Base-by-base conservation (phyloP, 2,329 filamentous ascomycete species). In the Epichloe coenophiala region DNA sequence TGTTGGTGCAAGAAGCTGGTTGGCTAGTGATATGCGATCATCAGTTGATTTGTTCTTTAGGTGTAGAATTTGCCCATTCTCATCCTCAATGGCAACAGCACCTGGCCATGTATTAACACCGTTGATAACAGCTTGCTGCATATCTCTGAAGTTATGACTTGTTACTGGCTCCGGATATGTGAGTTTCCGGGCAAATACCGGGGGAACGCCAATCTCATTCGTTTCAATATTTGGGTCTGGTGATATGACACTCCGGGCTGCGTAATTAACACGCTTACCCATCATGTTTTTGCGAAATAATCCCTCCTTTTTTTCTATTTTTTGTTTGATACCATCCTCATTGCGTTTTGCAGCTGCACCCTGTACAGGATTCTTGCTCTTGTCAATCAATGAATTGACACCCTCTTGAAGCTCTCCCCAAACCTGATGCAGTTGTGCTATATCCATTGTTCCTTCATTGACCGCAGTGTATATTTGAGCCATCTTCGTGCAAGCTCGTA, bases 241-340 rank as follows among this genome's bases (percentile, higher is more conserved):
- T 9, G 91, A 97, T 59, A 98, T 98, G 65, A 98, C 93, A 76
- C 87, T 95, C 65, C 93, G 85, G 38, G 93, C 93, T 47, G 93
- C 93, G 65, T 93, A 97, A 67, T 98, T 97, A 70, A 98, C 93
- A 73, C 93, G 89, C 75, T 98, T 98, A 54, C 93, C 93, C 93
- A 98, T 98, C 93, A 98, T 97, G 69, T 98, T 96, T 74, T 95
- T 97, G 60, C 93, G 79, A 74, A 98, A 98, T 33, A 98, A 76
- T 57, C 93, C 93, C 63, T 98, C 94, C 70, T 98, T 98, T 75
- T 98, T 98, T 70, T 98, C 93, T 31, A 76, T 63, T 90, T 86
- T 86, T 64, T 98, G 93, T 70, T 98, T 98, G 70, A 98, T 95
- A 59, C 93, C 93, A 56, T 95, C 90, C 54, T 94, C 87, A 49